Evolutionary conservation across 192 early-diverging fungal species (phyloP).

Genomic region (Dissophora ornata): DNA sequence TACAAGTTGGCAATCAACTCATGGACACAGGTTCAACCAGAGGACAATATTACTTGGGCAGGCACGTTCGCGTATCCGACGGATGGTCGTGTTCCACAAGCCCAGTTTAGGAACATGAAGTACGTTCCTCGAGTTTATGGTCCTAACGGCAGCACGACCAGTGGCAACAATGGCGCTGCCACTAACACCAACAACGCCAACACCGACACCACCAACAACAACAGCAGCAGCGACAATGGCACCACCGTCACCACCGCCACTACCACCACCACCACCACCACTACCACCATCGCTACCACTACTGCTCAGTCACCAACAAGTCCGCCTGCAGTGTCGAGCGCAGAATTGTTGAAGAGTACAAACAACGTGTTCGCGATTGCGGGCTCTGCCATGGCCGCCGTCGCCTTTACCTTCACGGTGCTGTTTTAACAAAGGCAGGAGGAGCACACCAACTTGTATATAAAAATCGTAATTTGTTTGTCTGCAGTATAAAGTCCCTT

Average conservation of each 20-base stretch:
- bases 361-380: neutral
- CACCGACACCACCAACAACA: neutral
- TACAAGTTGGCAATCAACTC: conserved; percentile 49
- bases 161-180: neutral
- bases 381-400: conserved; percentile 12
- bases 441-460: too few relatives aligned
- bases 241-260: neutral
- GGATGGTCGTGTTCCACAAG: conserved; percentile 22
- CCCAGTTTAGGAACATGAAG: conserved; percentile 38
- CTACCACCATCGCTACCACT: too few relatives aligned
- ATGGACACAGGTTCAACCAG: conserved; percentile 37
- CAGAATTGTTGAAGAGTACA: conserved; percentile 11
- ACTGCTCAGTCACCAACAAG: too few relatives aligned
- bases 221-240: too few relatives aligned
- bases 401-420: conserved; percentile 24
- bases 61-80: conserved; percentile 33
- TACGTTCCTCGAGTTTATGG: conserved; percentile 2
- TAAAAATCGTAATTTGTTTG: too few relatives aligned
- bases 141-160: neutral
- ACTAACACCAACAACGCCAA: neutral
- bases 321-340: neutral
- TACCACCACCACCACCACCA: neutral
- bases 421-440: conserved; percentile 11
- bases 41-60: conserved; percentile 36
- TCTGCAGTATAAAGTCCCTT: too few relatives aligned